Conservation (phyloP, 1,284 basidiomycete species). For the Ustilago trichophora region DNA sequence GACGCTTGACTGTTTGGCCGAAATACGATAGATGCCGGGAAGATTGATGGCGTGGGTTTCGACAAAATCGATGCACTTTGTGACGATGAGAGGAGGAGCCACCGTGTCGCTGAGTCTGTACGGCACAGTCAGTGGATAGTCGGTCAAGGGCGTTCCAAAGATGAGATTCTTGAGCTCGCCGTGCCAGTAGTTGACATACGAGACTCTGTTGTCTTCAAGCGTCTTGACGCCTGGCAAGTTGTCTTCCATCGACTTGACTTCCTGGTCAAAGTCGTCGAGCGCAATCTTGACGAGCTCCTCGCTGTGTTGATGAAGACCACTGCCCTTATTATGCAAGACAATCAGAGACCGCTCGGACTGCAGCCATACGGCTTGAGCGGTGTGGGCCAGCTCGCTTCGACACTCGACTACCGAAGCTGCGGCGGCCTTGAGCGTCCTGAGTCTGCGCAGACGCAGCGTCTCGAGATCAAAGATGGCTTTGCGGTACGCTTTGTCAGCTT, state of each 20-base stretch:
- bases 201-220: constrained; percentile 74
- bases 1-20: constrained; percentile 82
- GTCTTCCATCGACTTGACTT: constrained; percentile 72
- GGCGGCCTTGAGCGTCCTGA: constrained; percentile 83
- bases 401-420: constrained; percentile 85
- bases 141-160: constrained; percentile 88
- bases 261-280: constrained; percentile 75
- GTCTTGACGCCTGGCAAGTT: constrained; percentile 66
- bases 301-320: constrained; percentile 54
- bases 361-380: constrained; percentile 68
- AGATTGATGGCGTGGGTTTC: constrained; percentile 72
- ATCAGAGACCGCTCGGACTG: constrained; percentile 49
- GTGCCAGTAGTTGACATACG: constrained; percentile 78
- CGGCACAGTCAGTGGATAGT: constrained; percentile 78
- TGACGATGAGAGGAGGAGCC: constrained; percentile 78
- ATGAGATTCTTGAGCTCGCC: constrained; percentile 82
- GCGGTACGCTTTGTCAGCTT: constrained; percentile 86
- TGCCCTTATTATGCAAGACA: constrained; percentile 37
- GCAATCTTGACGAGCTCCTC: constrained; percentile 77
- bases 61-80: constrained; percentile 84
- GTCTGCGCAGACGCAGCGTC: constrained; percentile 79
- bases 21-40: constrained; percentile 74
- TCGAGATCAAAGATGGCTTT: constrained; percentile 92
- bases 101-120: constrained; percentile 40
- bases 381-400: constrained; percentile 76